These are phyloP conservation scores for Boletellus sp. DNA, from an alignment of 768 basidiomycete species.

Conservation along the genomic window DNA sequence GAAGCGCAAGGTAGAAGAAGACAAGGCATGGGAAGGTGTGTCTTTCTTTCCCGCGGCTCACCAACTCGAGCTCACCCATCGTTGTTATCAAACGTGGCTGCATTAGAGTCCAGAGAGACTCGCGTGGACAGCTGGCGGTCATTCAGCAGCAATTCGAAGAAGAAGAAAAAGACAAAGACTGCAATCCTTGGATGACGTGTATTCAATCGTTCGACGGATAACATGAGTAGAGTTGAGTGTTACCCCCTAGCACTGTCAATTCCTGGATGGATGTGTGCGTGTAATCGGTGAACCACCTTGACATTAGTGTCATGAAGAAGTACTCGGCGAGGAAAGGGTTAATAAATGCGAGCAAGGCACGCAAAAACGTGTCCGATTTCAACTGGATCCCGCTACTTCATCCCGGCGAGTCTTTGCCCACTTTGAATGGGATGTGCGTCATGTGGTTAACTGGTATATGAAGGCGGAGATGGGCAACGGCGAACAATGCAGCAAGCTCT, in stretches of 20 bases:
- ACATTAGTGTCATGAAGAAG: neutral
- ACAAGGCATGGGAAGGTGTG: slow-evolving; percentile 85
- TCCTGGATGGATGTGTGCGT: slow-evolving; percentile 4
- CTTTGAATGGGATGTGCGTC: neutral
- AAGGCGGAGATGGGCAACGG: too few species aligned
- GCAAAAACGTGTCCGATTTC: too few species aligned
- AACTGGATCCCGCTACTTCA: too few species aligned
- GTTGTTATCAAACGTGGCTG: neutral
- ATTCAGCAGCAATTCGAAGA: slow-evolving; percentile 63
- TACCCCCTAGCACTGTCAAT: slow-evolving; percentile 6
- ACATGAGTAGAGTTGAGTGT: slow-evolving; percentile 9
- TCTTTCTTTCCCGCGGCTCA: neutral
- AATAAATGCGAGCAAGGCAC: too few species aligned
- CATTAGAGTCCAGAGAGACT: slow-evolving; percentile 66
- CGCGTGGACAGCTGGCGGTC: slow-evolving; percentile 83
- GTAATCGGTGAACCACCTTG: slow-evolving; percentile 7
- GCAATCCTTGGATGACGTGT: slow-evolving; percentile 59
- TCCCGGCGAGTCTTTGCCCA: too few species aligned
- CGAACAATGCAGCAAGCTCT: too few species aligned
- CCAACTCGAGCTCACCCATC: neutral
- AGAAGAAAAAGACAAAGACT: slow-evolving; percentile 79
- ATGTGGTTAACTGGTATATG: too few species aligned
- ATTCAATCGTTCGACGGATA: neutral
- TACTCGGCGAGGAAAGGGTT: too few species aligned
- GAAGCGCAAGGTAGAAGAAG: slow-evolving; percentile 88